Base-by-base conservation (phyloP, 257 asterid genomes). In the Petunia axillaris region DNA sequence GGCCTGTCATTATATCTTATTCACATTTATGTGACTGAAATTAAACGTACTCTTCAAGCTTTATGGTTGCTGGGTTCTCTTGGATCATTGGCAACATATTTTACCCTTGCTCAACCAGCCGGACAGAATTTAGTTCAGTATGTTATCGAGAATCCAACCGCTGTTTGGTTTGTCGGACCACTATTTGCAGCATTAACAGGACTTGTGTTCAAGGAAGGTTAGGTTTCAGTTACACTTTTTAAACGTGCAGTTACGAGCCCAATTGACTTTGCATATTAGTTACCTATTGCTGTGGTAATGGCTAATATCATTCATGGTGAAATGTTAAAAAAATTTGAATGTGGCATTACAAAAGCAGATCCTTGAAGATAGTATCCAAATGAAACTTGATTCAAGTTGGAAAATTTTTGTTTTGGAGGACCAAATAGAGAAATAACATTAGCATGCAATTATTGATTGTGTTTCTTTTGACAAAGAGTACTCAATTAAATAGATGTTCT, bases 161-260 rank as follows among this genome's bases (percentile, higher is more conserved):
- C 95, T 40, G 90, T 94, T 83, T 96, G 98, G 99, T 83, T 96
- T 37, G 93, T 96, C 39, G 98, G 99, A 15, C 99, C 77, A 5
- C 89, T 95, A 62, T 95, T 95, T 85, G 99, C 98, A 85, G 84
- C 98, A 76, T 83, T 92, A 67, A 94, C 98, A 15, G 98, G 99
- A 25, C 96, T 96, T 38, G 98, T 96, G 25, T 94, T 96, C 88
- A 94, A 96, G 85, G 98, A 96, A 96, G 98, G 99, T 71, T 89
- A 37, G 66, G 16, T 25, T 46, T 54, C 57, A 9, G 16, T 13
- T 43, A 65, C 71, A 7, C 38, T 54, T 65, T 40, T 39, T 40
- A 62, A 11, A 38, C 16, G 53, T 3, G 25, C 54, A 41, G 55
- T 67, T 38, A 50, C 52, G 25, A 5, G 46, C 16, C 41, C 5